Percentiles rank a stretch among this genome's conserved stretches.
Evolutionary conservation across 345 rosid species (phyloP).

Genomic region (Eucalyptus sp.): DNA sequence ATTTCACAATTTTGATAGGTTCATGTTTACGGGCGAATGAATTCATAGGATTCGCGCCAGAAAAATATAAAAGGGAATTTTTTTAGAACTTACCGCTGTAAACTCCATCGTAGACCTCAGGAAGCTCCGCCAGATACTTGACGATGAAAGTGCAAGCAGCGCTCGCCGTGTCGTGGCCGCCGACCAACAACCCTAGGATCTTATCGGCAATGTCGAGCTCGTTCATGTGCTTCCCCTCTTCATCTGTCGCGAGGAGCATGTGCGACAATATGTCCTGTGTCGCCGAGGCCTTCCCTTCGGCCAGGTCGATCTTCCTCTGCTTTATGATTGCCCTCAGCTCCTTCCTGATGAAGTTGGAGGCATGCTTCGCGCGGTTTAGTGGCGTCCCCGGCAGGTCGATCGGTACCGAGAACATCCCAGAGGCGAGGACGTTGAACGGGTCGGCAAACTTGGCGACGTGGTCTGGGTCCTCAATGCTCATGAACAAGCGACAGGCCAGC

Average conservation of each 20-base stretch:
- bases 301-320: conserved; percentile 5
- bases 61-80: neutral
- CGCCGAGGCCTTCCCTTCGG: neutral
- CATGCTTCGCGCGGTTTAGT: neutral
- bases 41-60: neutral
- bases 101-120: conserved; percentile 1
- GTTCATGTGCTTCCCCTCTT: conserved; percentile 8
- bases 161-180: conserved; percentile 9
- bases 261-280: conserved; percentile 6
- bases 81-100: neutral
- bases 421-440: conserved; percentile 1
- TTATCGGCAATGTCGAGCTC: conserved; percentile 7
- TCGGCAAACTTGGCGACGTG: conserved; percentile 5
- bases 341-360: conserved; percentile 5
- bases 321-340: neutral
- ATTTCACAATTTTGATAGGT: neutral
- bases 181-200: conserved; percentile 2
- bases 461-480: conserved; percentile 1
- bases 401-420: conserved; percentile 2
- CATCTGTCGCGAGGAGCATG: conserved; percentile 6
- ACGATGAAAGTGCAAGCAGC: conserved; percentile 7
- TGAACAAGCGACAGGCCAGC: conserved; percentile 4
- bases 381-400: conserved; percentile 8
- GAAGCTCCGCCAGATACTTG: conserved; percentile 9
- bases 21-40: neutral